Conservation (phyloP, 257 asterid genomes). For the Przewalskia tangutica region DNA sequence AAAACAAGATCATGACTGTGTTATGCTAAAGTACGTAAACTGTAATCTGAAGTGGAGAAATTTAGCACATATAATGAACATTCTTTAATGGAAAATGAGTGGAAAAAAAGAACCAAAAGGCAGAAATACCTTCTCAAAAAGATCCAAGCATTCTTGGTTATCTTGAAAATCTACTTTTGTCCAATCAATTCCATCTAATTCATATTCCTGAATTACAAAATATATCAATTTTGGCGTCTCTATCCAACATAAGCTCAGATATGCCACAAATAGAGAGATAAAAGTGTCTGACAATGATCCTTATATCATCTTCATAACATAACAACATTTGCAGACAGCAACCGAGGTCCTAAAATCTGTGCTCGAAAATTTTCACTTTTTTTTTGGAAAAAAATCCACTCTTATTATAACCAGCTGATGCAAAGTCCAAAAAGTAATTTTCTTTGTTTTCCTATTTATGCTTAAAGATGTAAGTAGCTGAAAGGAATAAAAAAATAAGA, state of each 20-base stretch:
- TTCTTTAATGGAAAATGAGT: neutral
- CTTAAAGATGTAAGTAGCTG: neutral
- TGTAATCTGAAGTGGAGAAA: neutral
- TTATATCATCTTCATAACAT: neutral
- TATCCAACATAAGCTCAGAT: neutral
- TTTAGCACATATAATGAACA: neutral
- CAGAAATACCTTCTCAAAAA: conserved; percentile 74
- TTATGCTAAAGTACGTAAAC: neutral
- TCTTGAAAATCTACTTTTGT: conserved; percentile 75
- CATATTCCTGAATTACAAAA: conserved; percentile 61
- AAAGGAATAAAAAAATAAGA: conserved; percentile 4
- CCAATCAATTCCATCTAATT: conserved; percentile 79
- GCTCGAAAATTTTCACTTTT: neutral
- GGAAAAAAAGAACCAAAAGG: neutral
- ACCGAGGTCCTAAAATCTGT: neutral
- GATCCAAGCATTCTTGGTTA: conserved; percentile 79
- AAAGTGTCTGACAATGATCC: neutral
- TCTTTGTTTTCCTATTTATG: conserved; percentile 1
- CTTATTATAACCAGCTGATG: neutral
- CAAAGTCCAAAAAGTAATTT: neutral
- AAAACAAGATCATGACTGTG: neutral
- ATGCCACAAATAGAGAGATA: neutral
- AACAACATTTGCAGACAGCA: neutral
- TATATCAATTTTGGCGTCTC: neutral
- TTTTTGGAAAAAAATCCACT: neutral